Percentiles rank a stretch among this genome's conserved stretches.
Evolutionary conservation across 495 filamentous ascomycete species (phyloP).

Genomic region (Rusavskia elegans): DNA sequence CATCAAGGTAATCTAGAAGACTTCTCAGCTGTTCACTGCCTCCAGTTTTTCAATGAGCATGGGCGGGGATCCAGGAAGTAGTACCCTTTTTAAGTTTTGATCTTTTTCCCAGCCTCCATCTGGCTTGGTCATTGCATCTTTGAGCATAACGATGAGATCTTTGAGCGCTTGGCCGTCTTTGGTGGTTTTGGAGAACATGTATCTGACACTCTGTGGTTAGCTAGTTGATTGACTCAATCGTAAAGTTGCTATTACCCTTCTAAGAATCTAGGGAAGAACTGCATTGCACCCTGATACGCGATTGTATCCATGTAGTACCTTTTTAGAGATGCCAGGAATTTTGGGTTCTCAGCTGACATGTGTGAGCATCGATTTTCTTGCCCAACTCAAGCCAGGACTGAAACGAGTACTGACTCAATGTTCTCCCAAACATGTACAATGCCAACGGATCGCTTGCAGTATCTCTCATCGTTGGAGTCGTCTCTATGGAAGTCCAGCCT

Average conservation of each 20-base stretch:
- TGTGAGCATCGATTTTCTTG: no score
- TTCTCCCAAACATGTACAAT: constrained; percentile 9
- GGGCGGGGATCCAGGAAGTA: no score
- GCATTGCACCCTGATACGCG: no score
- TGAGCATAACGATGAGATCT: neutral
- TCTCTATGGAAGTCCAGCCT: constrained; percentile 1
- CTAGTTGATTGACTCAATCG: no score
- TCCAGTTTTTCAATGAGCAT: no score
- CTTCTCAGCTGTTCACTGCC: neutral
- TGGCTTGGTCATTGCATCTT: neutral
- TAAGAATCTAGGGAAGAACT: no score
- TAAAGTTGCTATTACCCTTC: no score
- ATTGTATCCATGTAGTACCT: no score
- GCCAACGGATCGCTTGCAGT: constrained; percentile 2
- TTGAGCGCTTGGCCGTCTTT: neutral
- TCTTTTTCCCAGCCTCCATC: neutral
- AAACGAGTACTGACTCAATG: constrained; percentile 3
- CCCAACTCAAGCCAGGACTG: no score
- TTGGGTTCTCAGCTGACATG: no score
- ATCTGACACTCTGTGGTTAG: no score
- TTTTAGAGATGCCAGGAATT: no score
- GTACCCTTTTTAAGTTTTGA: neutral
- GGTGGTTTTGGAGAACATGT: neutral
- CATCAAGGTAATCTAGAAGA: constrained; percentile 1
- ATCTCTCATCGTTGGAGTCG: constrained; percentile 2